Conservation (phyloP, 2,329 filamentous ascomycete species). For the Colletotrichum orchidophilum region DNA sequence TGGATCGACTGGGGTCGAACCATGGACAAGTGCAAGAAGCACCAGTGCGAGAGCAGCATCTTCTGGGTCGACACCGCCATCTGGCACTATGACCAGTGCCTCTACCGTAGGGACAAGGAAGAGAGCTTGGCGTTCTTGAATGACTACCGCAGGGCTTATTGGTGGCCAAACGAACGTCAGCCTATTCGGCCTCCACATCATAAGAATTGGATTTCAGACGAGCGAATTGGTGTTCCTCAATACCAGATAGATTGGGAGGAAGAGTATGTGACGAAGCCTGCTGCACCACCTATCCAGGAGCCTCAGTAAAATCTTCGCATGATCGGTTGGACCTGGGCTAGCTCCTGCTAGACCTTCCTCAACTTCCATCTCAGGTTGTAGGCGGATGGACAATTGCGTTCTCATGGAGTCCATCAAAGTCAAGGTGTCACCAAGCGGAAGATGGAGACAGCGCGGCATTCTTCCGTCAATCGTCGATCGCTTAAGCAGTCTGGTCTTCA, state of each 20-base stretch:
- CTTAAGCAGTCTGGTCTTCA: not conserved
- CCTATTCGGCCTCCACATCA: not conserved
- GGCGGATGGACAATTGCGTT: too few species aligned
- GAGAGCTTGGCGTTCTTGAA: not conserved
- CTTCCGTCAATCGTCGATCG: not conserved
- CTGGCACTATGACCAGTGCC: not conserved
- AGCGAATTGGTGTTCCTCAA: not conserved
- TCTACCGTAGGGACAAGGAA: not conserved
- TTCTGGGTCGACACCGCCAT: not conserved
- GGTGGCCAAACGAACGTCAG: not conserved
- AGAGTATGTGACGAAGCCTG: too few species aligned
- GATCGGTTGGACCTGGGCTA: too few species aligned
- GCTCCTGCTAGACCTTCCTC: too few species aligned
- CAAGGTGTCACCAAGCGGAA: too few species aligned
- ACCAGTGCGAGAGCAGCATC: not conserved
- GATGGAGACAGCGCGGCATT: too few species aligned
- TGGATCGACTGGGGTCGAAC: not conserved
- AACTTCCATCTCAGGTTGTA: too few species aligned
- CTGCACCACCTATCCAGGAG: too few species aligned
- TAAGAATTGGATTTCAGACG: not conserved
- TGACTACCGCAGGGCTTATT: not conserved
- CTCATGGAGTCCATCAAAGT: too few species aligned
- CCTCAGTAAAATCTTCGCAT: too few species aligned
- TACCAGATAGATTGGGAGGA: too few species aligned
- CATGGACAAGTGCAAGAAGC: not conserved